Base-by-base conservation (phyloP, 2,329 filamentous ascomycete genomes). In the Pseudocercospora fuligena region DNA sequence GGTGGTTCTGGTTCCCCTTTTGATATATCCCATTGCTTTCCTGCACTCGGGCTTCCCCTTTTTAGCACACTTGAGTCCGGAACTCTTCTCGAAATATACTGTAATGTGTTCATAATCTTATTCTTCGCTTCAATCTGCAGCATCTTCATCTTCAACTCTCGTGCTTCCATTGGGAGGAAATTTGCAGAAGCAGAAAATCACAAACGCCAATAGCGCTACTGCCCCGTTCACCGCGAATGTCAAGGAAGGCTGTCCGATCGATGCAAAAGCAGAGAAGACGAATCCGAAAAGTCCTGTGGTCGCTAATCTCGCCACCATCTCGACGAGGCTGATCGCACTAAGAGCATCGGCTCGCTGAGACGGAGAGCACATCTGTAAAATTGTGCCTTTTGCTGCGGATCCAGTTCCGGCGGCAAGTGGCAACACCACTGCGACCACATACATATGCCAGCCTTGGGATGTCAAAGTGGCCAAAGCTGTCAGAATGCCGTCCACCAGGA, bases 341-440 rank as follows among this genome's bases (percentile, higher is more conserved):
- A 92, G 79, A 0, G 90, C 90, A 73, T 92, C 90, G 0, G 86
- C 84, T 0, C 89, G 83, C 63, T 90, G 85, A 0, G 82, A 82
- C 1, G 86, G 82, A 0, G 88, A 81, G 53, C 89, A 89, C 88
- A 92, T 90, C 64, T 90, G 86, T 0, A 90, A 85, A 66, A 92
- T 91, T n/a, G 90, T 88, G 0, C 90, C 90, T 70, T 92, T 92
- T 1, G 89, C 88, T 0, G 90, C 88, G 0, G 89, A 85, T 0
- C 89, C 90, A 0, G 89, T 89, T 0, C 90, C 90, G 0, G 89
- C 90, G 0, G 88, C 89, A 31, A 92, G 86, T 0, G 90, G 90
- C 0, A 92, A 81, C 1, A 92, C 74, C 27, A 87, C 84, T 0
- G 88, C 88, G 1, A 89, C 86, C 0, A 91, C 77, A 72, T 90